A percentile compares a stretch with the other conserved stretches of the same genome.
These are phyloP conservation scores for Macrolepiota albuminosa DNA, from an alignment of 768 basidiomycete genomes.

Conservation along the genomic window DNA sequence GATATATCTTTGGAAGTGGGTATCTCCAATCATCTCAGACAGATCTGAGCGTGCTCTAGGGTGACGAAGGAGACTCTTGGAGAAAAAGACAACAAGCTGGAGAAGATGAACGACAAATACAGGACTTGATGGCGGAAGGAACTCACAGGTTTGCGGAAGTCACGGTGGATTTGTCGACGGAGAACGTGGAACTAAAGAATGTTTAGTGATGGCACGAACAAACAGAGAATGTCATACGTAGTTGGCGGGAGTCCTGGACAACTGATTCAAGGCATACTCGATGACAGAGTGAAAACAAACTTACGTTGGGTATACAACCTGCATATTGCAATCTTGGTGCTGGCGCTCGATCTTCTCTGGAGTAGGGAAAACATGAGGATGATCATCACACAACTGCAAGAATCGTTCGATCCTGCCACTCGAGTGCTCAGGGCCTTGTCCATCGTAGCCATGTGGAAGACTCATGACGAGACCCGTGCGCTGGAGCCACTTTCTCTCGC, in stretches of 20 bases:
- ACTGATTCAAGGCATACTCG: constrained; percentile 7
- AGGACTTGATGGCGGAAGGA: constrained; percentile 16
- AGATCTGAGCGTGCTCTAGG: constrained; percentile 86
- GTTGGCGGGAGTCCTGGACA: constrained; percentile 81
- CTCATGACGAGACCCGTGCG: constrained; percentile 85
- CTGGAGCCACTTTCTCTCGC: constrained; percentile 97
- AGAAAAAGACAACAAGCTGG: constrained; percentile 93
- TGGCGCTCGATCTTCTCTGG: constrained; percentile 88
- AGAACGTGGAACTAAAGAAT: constrained; percentile 82
- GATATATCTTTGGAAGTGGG: constrained; percentile 89
- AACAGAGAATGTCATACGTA: constrained; percentile 47
- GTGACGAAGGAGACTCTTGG: constrained; percentile 92
- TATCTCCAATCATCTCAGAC: constrained; percentile 85
- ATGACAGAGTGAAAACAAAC: constrained; percentile 22
- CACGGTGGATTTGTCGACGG: constrained; percentile 93
- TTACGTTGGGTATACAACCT: constrained; percentile 95
- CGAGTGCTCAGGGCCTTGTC: constrained; percentile 98
- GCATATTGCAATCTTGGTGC: constrained; percentile 99
- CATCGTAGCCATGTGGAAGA: constrained; percentile 95
- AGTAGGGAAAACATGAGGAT: constrained; percentile 86
- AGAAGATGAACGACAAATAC: background rate
- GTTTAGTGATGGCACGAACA: background rate
- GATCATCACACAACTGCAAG: constrained; percentile 96
- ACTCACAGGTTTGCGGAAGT: constrained; percentile 93
- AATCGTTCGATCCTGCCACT: constrained; percentile 94